phyloP scores from a whole-genome alignment of 108 stramenopile genomes.

The Epithemia pelagica region DNA sequence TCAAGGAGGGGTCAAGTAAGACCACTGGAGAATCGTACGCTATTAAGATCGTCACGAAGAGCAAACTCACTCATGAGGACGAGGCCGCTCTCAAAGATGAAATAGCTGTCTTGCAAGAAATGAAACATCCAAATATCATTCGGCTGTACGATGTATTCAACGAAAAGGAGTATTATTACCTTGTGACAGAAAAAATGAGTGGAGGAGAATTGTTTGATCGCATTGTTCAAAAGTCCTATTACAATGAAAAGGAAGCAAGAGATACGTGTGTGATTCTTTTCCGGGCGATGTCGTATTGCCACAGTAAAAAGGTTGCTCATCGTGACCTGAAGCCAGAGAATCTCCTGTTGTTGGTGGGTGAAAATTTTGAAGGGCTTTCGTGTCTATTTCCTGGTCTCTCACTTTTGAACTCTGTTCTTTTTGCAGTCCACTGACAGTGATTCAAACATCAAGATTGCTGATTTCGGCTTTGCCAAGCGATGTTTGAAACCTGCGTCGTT shows the following conservation, averaged over 20 bases:
- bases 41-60: constrained; percentile 78
- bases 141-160: constrained; percentile 88
- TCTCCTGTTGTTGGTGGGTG: constrained; percentile 52
- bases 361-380: not conserved
- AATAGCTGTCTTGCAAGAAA: constrained; percentile 46
- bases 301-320: constrained; percentile 71
- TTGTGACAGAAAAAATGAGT: constrained; percentile 83
- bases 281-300: constrained; percentile 76
- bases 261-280: constrained; percentile 63
- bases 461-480: constrained; percentile 97
- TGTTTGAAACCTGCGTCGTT: constrained; percentile 56
- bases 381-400: not conserved
- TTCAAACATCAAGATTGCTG: constrained; percentile 93
- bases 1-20: constrained; percentile 51
- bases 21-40: constrained; percentile 52
- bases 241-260: constrained; percentile 80
- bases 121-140: constrained; percentile 64
- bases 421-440: constrained; percentile 65
- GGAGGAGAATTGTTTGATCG: constrained; percentile 93
- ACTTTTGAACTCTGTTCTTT: not conserved
- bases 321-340: constrained; percentile 92
- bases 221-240: constrained; percentile 81
- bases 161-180: constrained; percentile 73
- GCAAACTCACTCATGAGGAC: constrained; percentile 77
- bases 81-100: constrained; percentile 78